Conservation (phyloP, 2,329 filamentous ascomycete genomes). For the Fusarium transvaalense region DNA sequence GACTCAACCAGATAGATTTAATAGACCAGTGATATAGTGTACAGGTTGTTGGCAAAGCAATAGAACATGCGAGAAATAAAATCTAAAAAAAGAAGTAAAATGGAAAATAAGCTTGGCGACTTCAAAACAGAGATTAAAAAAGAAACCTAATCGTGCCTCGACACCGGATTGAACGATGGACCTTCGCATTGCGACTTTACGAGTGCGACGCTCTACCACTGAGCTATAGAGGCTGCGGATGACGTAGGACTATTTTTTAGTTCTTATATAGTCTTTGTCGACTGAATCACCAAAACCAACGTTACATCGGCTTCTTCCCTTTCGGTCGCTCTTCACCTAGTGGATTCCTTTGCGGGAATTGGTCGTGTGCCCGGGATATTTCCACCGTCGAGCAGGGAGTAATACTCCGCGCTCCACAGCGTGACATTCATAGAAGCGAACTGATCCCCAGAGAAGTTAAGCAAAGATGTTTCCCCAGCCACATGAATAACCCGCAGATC, state of each 20-base stretch:
- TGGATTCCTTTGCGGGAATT: background rate
- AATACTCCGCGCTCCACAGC: background rate
- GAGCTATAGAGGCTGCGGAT: slow-evolving; percentile 33
- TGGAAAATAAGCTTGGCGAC: no score
- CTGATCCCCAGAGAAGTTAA: background rate
- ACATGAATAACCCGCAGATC: background rate
- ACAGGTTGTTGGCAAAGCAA: no score
- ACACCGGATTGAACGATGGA: slow-evolving; percentile 39
- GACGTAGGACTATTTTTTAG: background rate
- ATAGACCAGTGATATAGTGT: no score
- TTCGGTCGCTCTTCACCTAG: background rate
- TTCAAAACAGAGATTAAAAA: no score
- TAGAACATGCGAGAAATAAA: no score
- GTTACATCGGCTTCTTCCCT: slow-evolving; percentile 1
- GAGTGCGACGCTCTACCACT: slow-evolving; percentile 39
- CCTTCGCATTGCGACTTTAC: slow-evolving; percentile 40
- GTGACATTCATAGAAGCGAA: background rate
- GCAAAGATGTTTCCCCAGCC: slow-evolving; percentile 1
- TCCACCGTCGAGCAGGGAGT: background rate
- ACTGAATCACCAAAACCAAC: fast-evolving
- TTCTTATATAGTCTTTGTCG: background rate
- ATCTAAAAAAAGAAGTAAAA: no score
- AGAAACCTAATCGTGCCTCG: slow-evolving; percentile 13
- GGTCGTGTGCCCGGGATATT: slow-evolving; percentile 9
- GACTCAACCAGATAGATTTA: no score